Conservation (phyloP, 1,139 yeast genomes). For the Trichomonascaceae sp. region DNA sequence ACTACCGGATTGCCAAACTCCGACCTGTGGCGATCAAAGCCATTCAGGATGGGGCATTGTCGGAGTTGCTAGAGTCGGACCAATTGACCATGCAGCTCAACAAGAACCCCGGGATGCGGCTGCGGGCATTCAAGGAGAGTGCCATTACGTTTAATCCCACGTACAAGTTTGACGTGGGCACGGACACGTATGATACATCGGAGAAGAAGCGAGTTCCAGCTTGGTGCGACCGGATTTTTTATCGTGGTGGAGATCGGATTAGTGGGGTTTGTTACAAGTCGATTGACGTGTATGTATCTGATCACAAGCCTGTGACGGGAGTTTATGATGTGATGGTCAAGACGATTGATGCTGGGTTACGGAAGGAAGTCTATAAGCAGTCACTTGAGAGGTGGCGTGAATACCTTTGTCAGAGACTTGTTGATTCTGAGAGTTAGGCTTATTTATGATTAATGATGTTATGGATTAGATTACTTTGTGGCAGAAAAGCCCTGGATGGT, state of each 20-base stretch:
- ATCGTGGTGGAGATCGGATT: slow-evolving; percentile 33
- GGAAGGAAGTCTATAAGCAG: slow-evolving; percentile 36
- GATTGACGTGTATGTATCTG: slow-evolving; percentile 47
- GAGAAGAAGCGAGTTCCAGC: slow-evolving; percentile 93
- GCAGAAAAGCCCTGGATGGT: neutral
- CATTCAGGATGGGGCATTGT: slow-evolving; percentile 37
- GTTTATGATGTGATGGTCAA: slow-evolving; percentile 53
- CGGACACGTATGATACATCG: slow-evolving; percentile 63
- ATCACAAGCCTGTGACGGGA: slow-evolving; percentile 85
- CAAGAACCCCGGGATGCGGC: slow-evolving; percentile 45
- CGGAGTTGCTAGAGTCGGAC: slow-evolving; percentile 51
- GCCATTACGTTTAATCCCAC: slow-evolving; percentile 76
- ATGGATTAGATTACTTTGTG: neutral
- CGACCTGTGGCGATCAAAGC: slow-evolving; percentile 56
- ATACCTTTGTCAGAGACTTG: slow-evolving; percentile 7
- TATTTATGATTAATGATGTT: neutral
- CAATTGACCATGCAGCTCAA: slow-evolving; percentile 66
- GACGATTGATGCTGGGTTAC: slow-evolving; percentile 46
- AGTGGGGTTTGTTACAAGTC: slow-evolving; percentile 16
- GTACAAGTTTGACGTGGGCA: slow-evolving; percentile 81
- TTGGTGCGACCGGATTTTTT: slow-evolving; percentile 88
- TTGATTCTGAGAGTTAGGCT: neutral
- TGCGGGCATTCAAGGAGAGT: slow-evolving; percentile 65
- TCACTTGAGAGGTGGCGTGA: slow-evolving; percentile 16
- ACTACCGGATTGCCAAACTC: slow-evolving; percentile 61